Conservation (phyloP, 2,329 filamentous ascomycete genomes). For the Ilyonectria robusta region DNA sequence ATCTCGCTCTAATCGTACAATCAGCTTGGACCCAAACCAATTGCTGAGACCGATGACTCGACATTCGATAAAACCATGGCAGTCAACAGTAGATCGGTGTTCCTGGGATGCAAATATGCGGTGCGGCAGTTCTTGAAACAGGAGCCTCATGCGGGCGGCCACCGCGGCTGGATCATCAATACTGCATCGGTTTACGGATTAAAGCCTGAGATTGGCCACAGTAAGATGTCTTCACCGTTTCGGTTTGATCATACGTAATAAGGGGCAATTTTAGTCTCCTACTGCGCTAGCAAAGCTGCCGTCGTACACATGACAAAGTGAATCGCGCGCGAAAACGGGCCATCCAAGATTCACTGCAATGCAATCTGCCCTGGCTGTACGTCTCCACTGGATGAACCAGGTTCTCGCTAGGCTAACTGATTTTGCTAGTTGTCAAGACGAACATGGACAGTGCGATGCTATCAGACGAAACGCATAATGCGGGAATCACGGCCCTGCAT, state of each 20-base stretch:
- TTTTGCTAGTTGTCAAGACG: neutral
- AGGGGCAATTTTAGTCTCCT: neutral
- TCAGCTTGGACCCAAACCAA: slow-evolving; percentile 2
- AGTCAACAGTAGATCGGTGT: neutral
- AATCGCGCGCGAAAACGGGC: neutral
- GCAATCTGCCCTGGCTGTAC: slow-evolving; percentile 7
- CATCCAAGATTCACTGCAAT: slow-evolving; percentile 8
- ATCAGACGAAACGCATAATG: neutral
- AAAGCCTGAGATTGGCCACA: slow-evolving; percentile 2
- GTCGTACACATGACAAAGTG: slow-evolving; percentile 6
- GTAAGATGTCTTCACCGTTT: neutral
- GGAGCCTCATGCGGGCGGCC: neutral
- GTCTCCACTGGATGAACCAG: neutral
- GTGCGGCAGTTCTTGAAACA: neutral
- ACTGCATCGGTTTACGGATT: slow-evolving; percentile 3
- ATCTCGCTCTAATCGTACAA: slow-evolving; percentile 3
- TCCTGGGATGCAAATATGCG: neutral
- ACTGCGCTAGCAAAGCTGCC: neutral
- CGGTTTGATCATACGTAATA: neutral
- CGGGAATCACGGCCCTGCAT: neutral
- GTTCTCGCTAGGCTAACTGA: neutral
- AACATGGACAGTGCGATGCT: slow-evolving; percentile 1
- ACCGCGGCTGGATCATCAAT: slow-evolving; percentile 13
- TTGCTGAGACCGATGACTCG: neutral
- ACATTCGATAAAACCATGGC: slow-evolving; percentile 2